A percentile compares a stretch with the other conserved stretches of the same genome.
phyloP scores from a whole-genome alignment of 2,329 filamentous ascomycete species.

The Claviceps sp. region DNA sequence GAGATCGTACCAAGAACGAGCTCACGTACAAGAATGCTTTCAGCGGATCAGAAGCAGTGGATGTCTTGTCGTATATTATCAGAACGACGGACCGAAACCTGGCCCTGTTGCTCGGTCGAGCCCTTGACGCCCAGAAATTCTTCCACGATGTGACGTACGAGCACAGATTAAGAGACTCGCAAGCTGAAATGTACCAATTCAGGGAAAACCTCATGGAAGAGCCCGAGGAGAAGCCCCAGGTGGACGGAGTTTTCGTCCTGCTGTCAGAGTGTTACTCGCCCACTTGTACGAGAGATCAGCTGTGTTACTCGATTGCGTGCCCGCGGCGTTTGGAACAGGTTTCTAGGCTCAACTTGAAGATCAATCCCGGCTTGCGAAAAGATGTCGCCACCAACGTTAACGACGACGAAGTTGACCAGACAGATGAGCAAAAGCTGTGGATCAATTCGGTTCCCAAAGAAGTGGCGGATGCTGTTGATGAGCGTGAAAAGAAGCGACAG shows the following conservation, averaged over 20 bases:
- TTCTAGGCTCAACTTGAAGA: slow-evolving; percentile 83
- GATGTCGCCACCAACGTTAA: slow-evolving; percentile 43
- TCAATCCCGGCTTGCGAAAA: slow-evolving; percentile 71
- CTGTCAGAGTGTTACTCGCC: slow-evolving; percentile 96
- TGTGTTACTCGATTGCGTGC: slow-evolving; percentile 97
- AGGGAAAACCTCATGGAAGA: slow-evolving; percentile 83
- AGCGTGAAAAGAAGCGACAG: slow-evolving; percentile 92
- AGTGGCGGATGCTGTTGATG: slow-evolving; percentile 75
- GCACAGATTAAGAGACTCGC: slow-evolving; percentile 86
- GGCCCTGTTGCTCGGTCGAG: slow-evolving; percentile 77
- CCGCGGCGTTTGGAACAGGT: slow-evolving; percentile 89
- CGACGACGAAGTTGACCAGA: slow-evolving; percentile 72
- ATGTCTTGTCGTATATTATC: slow-evolving; percentile 92
- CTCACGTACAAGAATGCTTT: slow-evolving; percentile 96
- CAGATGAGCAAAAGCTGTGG: slow-evolving; percentile 96
- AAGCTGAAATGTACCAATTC: slow-evolving; percentile 92
- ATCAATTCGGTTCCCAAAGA: slow-evolving; percentile 97
- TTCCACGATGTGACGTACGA: slow-evolving; percentile 99
- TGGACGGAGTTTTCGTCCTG: slow-evolving; percentile 93
- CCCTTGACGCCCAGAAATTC: slow-evolving; percentile 93
- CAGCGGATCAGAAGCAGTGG: slow-evolving; percentile 87
- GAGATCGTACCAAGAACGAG: slow-evolving; percentile 90
- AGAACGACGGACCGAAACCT: slow-evolving; percentile 92
- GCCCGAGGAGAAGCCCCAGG: slow-evolving; percentile 52
- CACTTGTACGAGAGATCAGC: slow-evolving; percentile 85